Percentiles rank a stretch among this genome's conserved stretches.
phyloP scores from a whole-genome alignment of 2,329 filamentous ascomycete species.

The Aspergillus eucalypticola region DNA sequence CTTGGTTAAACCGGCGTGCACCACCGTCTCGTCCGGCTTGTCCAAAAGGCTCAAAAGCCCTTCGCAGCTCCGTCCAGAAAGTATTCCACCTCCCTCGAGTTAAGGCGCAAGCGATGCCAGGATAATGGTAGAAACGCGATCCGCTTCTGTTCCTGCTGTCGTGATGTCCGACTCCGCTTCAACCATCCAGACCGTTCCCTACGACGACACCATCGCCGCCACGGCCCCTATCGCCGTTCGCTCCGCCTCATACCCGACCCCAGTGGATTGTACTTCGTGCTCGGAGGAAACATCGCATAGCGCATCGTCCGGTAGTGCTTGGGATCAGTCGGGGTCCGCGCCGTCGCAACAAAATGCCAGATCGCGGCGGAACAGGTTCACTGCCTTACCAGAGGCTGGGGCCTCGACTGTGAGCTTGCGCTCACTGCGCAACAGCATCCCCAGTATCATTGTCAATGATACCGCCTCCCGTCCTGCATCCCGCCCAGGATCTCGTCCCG shows the following conservation, averaged over 20 bases:
- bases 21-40: neutral
- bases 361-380: conserved; percentile 18
- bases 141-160: conserved; percentile 29
- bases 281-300: conserved; percentile 28
- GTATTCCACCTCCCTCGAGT: neutral
- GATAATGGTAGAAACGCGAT: conserved; percentile 37
- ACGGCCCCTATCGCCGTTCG: conserved; percentile 27
- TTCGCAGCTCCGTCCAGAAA: neutral
- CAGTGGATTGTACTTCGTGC: conserved; percentile 24
- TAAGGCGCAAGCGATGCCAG: conserved; percentile 35
- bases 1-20: neutral
- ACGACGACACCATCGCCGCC: conserved; percentile 29
- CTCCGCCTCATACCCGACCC: conserved; percentile 31
- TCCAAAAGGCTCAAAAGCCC: neutral
- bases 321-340: conserved; percentile 13
- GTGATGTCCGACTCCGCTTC: conserved; percentile 30
- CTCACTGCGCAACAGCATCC: conserved; percentile 39
- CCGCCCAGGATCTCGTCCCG: conserved; percentile 38
- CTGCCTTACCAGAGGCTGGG: conserved; percentile 24
- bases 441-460: conserved; percentile 45
- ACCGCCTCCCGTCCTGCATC: conserved; percentile 34
- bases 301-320: conserved; percentile 21
- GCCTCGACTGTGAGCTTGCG: conserved; percentile 29
- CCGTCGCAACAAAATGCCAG: conserved; percentile 16
- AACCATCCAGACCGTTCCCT: conserved; percentile 27